Base-by-base conservation (phyloP, 805 yeast genomes). In the Cyberlindnera veronae region DNA sequence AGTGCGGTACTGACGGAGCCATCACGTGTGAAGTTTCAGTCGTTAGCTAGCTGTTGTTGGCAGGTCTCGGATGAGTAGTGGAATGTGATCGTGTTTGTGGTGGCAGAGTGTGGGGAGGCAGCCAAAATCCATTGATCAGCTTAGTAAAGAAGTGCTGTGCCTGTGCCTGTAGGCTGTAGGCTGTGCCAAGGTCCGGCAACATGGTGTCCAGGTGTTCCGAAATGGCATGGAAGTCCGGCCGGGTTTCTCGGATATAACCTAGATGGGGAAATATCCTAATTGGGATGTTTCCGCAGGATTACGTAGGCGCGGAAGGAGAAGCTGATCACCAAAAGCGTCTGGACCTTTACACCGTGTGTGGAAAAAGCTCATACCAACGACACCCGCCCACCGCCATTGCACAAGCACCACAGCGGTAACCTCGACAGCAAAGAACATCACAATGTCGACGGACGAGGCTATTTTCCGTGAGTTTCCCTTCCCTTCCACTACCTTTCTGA, bases 361-460 rank as follows among this genome's bases (percentile, higher is more conserved):
- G n/a, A n/a, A n/a, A n/a, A n/a, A n/a, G n/a, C n/a, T n/a, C n/a
- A n/a, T n/a, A n/a, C n/a, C n/a, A n/a, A n/a, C n/a, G n/a, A n/a
- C n/a, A n/a, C n/a, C n/a, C n/a, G n/a, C n/a, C n/a, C n/a, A n/a
- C n/a, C n/a, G n/a, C n/a, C n/a, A n/a, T n/a, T 10, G n/a, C 30
- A 28, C 18, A 15, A 11, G 9, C 30, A 14, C 18, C 27, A 14
- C 34, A 18, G 29, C 30, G 32, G 30, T 34, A 21, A 6, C n/a
- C 11, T 6, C 14, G 18, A 26, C 36, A 18, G 11, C n/a, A 12
- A 14, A 30, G 12, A 17, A 3, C 17, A 5, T 14, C 20, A 41
- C 27, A 29, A 62, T 61, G 67, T 39, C 52, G 13, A 37, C 44
- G 19, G 68, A 66, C 32, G 72, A 67, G 52, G 67, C 70, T 6